phyloP scores from a whole-genome alignment of 2,329 filamentous ascomycete species.

The Penicillium hordei region DNA sequence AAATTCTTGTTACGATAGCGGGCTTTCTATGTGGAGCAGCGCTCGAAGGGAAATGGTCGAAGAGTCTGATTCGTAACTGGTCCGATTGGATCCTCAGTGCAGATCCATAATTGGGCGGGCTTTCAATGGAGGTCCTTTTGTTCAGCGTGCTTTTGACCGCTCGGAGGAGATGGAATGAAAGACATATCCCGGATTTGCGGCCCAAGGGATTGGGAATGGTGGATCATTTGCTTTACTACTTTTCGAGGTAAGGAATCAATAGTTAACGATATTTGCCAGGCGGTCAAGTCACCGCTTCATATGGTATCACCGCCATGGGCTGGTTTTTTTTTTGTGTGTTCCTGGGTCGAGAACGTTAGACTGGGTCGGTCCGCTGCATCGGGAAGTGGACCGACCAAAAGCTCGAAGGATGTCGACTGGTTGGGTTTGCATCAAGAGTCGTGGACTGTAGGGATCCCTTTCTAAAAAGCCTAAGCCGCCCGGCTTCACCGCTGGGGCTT shows the following conservation, averaged over 20 bases:
- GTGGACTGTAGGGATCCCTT: neutral
- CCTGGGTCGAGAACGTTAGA: constrained; percentile 31
- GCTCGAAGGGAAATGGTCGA: constrained; percentile 3
- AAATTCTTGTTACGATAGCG: constrained; percentile 31
- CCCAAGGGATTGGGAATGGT: constrained; percentile 25
- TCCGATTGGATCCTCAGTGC: constrained; percentile 23
- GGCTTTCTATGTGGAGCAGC: constrained; percentile 17
- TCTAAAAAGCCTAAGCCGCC: constrained; percentile 10
- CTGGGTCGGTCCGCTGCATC: constrained; percentile 43
- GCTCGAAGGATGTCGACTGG: constrained; percentile 1
- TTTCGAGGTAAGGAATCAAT: constrained; percentile 13
- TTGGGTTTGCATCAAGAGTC: constrained; percentile 1
- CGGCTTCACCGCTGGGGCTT: constrained; percentile 15
- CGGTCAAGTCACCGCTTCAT: constrained; percentile 28
- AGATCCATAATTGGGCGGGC: constrained; percentile 23
- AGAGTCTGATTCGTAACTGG: constrained; percentile 17
- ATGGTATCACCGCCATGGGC: constrained; percentile 9
- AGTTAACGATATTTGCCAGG: constrained; percentile 4
- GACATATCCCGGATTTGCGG: constrained; percentile 5
- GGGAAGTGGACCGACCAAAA: constrained; percentile 35
- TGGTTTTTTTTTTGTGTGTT: constrained; percentile 6
- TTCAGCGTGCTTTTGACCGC: constrained; percentile 9
- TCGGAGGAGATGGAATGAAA: constrained; percentile 17
- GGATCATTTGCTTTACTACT: constrained; percentile 5
- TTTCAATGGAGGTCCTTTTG: constrained; percentile 9